A percentile compares a stretch with the other conserved stretches of the same genome.
Evolutionary conservation across 2,329 filamentous ascomycete species (phyloP).

Genomic region (Botrytis porri): DNA sequence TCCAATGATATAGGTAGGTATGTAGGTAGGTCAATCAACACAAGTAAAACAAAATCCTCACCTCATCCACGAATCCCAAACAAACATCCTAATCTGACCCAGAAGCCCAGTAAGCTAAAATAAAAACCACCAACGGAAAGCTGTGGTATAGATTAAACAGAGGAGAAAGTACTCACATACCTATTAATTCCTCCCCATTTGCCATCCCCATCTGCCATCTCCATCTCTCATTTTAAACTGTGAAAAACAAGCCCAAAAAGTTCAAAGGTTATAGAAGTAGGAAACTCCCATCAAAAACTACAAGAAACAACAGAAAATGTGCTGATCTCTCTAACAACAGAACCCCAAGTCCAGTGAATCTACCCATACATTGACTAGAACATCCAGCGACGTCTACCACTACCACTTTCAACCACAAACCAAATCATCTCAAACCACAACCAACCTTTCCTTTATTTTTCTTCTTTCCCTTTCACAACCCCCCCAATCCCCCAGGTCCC

Average conservation of each 20-base stretch:
- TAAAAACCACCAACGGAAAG: neutral
- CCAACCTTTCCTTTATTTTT: neutral
- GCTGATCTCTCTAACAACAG: neutral
- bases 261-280: neutral
- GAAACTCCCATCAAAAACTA: neutral
- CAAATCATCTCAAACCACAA: no score
- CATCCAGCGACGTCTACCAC: neutral
- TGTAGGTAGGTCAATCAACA: no score
- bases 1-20: fast-evolving
- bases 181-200: neutral
- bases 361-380: neutral
- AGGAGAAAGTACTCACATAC: neutral
- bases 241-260: neutral
- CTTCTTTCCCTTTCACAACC: no score
- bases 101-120: neutral
- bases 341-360: neutral
- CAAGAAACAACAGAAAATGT: neutral
- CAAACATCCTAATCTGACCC: neutral
- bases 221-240: neutral
- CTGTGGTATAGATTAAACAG: no score
- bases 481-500: no score
- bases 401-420: neutral
- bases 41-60: no score
- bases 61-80: no score
- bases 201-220: neutral